Evolutionary conservation across 2,329 filamentous ascomycete genomes (phyloP).

Genomic region (Penicillium frequentans): DNA sequence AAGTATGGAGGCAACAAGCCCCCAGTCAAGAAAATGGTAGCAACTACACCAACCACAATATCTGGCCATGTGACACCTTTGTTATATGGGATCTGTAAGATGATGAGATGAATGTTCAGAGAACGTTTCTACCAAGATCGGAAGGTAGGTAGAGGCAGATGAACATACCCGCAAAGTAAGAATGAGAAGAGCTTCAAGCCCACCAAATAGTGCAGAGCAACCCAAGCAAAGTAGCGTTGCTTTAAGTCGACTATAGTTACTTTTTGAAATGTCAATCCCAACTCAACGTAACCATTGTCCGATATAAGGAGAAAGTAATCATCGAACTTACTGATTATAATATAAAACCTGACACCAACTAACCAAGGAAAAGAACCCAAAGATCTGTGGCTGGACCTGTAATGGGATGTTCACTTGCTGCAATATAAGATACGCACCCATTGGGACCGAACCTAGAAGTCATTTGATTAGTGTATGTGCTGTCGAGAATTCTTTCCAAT

Average conservation of each 20-base stretch:
- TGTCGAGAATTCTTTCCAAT: neutral
- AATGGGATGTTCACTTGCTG: constrained; percentile 57
- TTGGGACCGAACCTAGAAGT: constrained; percentile 44
- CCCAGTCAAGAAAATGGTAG: constrained; percentile 56
- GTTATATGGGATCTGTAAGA: constrained; percentile 50
- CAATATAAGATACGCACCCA: constrained; percentile 54
- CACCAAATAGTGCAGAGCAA: constrained; percentile 50
- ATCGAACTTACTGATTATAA: constrained; percentile 48
- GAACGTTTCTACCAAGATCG: neutral
- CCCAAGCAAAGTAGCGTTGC: constrained; percentile 43
- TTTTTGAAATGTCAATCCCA: constrained; percentile 4
- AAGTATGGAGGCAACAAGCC: constrained; percentile 63
- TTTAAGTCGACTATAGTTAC: constrained; percentile 47
- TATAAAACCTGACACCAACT: constrained; percentile 55
- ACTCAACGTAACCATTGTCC: neutral
- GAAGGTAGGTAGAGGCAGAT: too few species aligned
- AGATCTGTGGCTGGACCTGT: constrained; percentile 57
- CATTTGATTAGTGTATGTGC: neutral
- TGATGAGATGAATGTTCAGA: neutral
- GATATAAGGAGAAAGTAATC: neutral
- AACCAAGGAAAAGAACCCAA: constrained; percentile 50
- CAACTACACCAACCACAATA: constrained; percentile 58
- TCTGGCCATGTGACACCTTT: constrained; percentile 56
- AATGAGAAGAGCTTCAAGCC: constrained; percentile 58
- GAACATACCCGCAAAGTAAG: constrained; percentile 54